Percentiles rank a stretch among this genome's conserved stretches.
Conservation (phyloP, 257 asterid genomes). For the Nicotiana knightiana region DNA sequence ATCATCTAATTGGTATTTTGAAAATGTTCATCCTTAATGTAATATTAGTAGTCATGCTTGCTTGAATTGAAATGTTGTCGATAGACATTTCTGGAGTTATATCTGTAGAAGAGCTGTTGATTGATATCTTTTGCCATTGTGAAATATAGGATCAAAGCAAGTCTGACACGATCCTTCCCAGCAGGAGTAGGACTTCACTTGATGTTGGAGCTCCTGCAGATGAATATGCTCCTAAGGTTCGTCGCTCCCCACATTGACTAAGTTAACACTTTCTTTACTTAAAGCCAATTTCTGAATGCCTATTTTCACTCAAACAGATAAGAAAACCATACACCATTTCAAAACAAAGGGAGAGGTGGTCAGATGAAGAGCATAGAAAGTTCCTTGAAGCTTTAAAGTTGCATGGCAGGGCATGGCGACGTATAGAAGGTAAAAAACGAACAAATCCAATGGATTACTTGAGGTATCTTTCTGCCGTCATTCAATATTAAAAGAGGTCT, state of each 20-base stretch:
- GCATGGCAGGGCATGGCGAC: conserved; percentile 93
- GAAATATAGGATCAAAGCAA: conserved; percentile 36
- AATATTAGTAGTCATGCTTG: not conserved
- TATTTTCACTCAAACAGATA: conserved; percentile 30
- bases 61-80: not conserved
- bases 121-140: not conserved
- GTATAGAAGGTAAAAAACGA: conserved; percentile 62
- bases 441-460: not conserved
- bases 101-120: not conserved
- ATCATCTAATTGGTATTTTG: not conserved
- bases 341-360: conserved; percentile 95
- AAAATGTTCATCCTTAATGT: not conserved
- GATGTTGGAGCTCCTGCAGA: conserved; percentile 35
- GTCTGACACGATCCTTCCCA: conserved; percentile 18
- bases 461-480: not conserved
- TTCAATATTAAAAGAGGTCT: conserved; percentile 6
- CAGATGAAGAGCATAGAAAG: conserved; percentile 81
- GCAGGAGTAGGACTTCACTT: conserved; percentile 31
- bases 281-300: not conserved
- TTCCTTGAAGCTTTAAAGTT: conserved; percentile 85
- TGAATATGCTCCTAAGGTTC: conserved; percentile 66
- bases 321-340: conserved; percentile 89
- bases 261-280: not conserved
- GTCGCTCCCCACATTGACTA: not conserved
- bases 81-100: not conserved